Evolutionary conservation across 345 rosid genomes (phyloP), one percentile per base, ranked within the genome.

Genomic region (Laguncularia racemosa): DNA sequence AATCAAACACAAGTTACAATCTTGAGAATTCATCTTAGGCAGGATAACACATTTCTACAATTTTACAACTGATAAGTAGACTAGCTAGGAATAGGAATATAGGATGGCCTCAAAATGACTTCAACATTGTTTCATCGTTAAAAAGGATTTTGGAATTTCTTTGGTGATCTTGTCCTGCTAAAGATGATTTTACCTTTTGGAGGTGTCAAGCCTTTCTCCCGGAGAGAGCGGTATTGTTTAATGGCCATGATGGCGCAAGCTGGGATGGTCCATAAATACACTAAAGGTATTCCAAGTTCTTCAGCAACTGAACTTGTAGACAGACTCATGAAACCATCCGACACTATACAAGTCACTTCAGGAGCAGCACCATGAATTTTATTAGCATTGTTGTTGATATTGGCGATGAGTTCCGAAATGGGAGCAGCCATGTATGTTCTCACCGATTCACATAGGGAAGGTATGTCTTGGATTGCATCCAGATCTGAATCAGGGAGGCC

Each of bases 151-250:
- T 7, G 16, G 3, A 11, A 4, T 14, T 6, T 14, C 16, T 14
- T 14, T 14, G 14, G 8, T 47, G 2, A 47, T 16, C 6, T 14
- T 47, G 18, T 47, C 50, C 16, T 2, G 6, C 16, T 47, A 14
- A 14, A 4, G 14, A n/a, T n/a, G 9, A 47, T 47, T 14, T 47
- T 16, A 73, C 73, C 70, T 68, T 68, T 60, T 12, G 57, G 64
- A 26, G 70, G 73, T 0, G 16, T 20, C 7, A 60, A 28, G 28
- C 73, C 67, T 58, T 58, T 68, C 19, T 60, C 46, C 44, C 51
- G 17, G 38, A 73, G 53, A 6, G 40, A 26, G 4, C 0, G 26
- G 18, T 17, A 48, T 0, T 68, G 62, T 16, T 5, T 52, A 14
- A n/a, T 28, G 6, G 38, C 57, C 63, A 53, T 0, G 53, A 71